Percentiles rank a stretch among this genome's conserved stretches.
These are phyloP conservation scores for Osmozyma mogii DNA, from an alignment of 805 yeast species.

Conservation along the genomic window DNA sequence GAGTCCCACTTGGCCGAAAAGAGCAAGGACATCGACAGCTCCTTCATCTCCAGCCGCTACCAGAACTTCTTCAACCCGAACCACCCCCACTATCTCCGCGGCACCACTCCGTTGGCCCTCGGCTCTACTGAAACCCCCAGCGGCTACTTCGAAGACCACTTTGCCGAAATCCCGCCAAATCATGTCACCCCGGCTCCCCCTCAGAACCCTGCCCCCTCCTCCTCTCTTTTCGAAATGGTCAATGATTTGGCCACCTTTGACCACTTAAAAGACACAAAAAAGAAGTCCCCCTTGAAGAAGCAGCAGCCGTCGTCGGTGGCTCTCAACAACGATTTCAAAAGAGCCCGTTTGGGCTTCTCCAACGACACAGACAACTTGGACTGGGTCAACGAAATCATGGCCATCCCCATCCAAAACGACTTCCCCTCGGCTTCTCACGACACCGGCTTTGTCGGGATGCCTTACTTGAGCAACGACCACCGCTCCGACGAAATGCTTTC, in stretches of 20 bases:
- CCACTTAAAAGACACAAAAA: neutral
- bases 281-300: neutral
- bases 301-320: neutral
- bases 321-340: conserved; percentile 2
- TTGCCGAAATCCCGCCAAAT: conserved; percentile 1
- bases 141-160: conserved; percentile 16
- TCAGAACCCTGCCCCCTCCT: conserved; percentile 1
- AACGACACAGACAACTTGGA: conserved; percentile 31
- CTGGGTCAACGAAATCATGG: conserved; percentile 67
- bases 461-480: conserved; percentile 16
- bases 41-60: conserved; percentile 13
- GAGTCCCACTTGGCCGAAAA: conserved; percentile 8
- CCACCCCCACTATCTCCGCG: conserved; percentile 33
- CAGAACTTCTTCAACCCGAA: conserved; percentile 28
- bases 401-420: conserved; percentile 54
- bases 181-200: conserved; percentile 1
- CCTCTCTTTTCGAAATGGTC: conserved; percentile 7
- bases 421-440: conserved; percentile 46
- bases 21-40: conserved; percentile 4
- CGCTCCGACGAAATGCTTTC: conserved; percentile 45
- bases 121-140: no score
- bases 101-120: conserved; percentile 32
- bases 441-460: conserved; percentile 43
- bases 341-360: conserved; percentile 7
- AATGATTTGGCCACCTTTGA: conserved; percentile 4